phyloP scores from a whole-genome alignment of 352 stramenopile species.

The Thraustochytrium striatum region DNA sequence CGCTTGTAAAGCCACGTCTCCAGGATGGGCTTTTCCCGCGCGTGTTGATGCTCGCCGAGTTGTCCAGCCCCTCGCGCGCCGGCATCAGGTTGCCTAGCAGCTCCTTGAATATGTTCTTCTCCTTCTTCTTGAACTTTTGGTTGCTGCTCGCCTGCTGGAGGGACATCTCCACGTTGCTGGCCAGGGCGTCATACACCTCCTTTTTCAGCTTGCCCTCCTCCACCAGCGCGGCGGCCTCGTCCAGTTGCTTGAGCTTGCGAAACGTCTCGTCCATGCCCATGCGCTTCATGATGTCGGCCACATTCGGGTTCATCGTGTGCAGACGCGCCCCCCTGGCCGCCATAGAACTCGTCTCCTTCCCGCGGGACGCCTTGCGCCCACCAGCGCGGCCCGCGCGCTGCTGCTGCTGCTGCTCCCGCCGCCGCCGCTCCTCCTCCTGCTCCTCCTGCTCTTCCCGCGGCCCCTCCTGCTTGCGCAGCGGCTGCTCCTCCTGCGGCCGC shows the following conservation, averaged over 20 bases:
- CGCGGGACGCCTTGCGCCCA: background rate
- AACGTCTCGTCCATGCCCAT: constrained; percentile 1
- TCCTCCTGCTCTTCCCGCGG: background rate
- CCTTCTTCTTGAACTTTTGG: background rate
- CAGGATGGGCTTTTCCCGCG: constrained; percentile 8
- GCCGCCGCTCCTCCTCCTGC: background rate
- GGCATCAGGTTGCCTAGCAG: background rate
- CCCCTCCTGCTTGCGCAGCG: background rate
- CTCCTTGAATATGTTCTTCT: constrained; percentile 1
- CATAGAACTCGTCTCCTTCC: background rate
- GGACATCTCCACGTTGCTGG: background rate
- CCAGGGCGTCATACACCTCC: constrained; percentile 42
- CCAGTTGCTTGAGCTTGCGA: constrained; percentile 38
- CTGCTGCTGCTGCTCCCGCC: background rate
- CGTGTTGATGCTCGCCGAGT: background rate
- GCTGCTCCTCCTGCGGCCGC: too few relatives aligned
- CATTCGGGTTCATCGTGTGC: constrained; percentile 31
- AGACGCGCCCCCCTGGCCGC: background rate
- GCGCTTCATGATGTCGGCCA: background rate
- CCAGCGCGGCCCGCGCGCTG: background rate
- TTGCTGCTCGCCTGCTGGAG: constrained; percentile 1
- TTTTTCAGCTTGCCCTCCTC: constrained; percentile 45
- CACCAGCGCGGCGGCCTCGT: constrained; percentile 33
- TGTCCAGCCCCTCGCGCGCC: background rate
- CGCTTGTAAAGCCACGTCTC: constrained; percentile 2